Evolutionary conservation across 208 protist species (phyloP), one percentile per base, ranked within the genome.

Genomic region (Crithidia expoeki): DNA sequence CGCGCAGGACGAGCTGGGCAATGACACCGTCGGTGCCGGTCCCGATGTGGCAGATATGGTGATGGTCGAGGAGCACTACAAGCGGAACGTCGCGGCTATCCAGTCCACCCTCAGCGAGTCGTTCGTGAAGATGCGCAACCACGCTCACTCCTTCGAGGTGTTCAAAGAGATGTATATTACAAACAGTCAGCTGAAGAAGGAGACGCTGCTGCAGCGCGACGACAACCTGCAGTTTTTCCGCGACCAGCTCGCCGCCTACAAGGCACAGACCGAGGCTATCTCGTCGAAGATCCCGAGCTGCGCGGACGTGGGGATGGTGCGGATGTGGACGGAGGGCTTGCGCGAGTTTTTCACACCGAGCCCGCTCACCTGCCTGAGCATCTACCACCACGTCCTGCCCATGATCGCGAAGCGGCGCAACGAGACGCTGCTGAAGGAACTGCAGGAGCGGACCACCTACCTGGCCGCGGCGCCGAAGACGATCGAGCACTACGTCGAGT

Each of bases 401-500:
- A 52, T 94, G 59, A 96, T 98, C 68, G 94, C 94, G 2, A 83
- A 89, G 38, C 69, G 74, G 14, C 86, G 93, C 72, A 98, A 98
- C 75, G 85, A 95, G 67, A 72, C 69, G 33, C 75, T 99, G 27
- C 79, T 98, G 34, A 82, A 75, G 40, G 88, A 97, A 46, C 77
- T 98, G 60, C 87, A 96, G 71, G 81, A 85, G 55, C 80, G 86
- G 33, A 94, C 95, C 58, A 78, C 78, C 10, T 95, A 91, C 46
- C 90, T 99, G 19, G 66, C 81, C 12, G 79, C 80, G 14, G 42
- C 72, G 19, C 97, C 97, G 32, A 90, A 92, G 66, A 95, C 89
- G 34, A 86, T 98, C 27, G 94, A 98, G 83, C 92, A 97, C 64
- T 98, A 96, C 76, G 95, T 98, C 33, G 85, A 92, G 74, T 94